phyloP scores from a whole-genome alignment of 2,329 filamentous ascomycete species.

The Metarhizium album region DNA sequence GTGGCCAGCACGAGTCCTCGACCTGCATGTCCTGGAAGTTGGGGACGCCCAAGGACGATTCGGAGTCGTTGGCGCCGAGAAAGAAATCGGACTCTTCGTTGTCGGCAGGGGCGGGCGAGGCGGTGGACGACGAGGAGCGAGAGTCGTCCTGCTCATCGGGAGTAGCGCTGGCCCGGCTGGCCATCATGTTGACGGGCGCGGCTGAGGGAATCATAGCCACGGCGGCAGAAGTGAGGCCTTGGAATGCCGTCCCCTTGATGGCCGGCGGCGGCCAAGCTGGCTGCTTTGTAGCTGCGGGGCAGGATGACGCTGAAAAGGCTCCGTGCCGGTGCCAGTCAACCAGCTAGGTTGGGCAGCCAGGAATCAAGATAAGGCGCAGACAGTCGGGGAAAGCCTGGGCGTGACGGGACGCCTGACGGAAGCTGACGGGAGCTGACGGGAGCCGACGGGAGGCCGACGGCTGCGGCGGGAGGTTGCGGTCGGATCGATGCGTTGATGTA shows the following conservation, averaged over 20 bases:
- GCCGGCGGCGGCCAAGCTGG: not conserved
- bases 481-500: not conserved
- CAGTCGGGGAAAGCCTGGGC: not conserved
- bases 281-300: not conserved
- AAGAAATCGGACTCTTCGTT: slow-evolving; percentile 94
- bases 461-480: not conserved
- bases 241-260: not conserved
- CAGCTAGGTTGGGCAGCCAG: slow-evolving; percentile 4
- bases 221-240: not conserved
- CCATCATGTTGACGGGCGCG: slow-evolving; percentile 10
- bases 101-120: slow-evolving; percentile 63
- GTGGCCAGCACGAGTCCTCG: slow-evolving; percentile 59
- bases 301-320: not conserved
- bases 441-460: not conserved
- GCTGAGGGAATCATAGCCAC: slow-evolving; percentile 9
- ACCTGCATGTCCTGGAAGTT: slow-evolving; percentile 66
- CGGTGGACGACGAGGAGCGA: slow-evolving; percentile 56
- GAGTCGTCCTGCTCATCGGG: slow-evolving; percentile 38
- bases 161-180: slow-evolving; percentile 9
- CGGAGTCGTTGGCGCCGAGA: slow-evolving; percentile 78
- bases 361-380: not conserved
- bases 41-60: slow-evolving; percentile 78
- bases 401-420: not conserved
- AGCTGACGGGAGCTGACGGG: too few relatives aligned
- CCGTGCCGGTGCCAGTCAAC: too few relatives aligned